Conservation (phyloP, 192 early-diverging fungal genomes). For the Chytriomyces sp. region DNA sequence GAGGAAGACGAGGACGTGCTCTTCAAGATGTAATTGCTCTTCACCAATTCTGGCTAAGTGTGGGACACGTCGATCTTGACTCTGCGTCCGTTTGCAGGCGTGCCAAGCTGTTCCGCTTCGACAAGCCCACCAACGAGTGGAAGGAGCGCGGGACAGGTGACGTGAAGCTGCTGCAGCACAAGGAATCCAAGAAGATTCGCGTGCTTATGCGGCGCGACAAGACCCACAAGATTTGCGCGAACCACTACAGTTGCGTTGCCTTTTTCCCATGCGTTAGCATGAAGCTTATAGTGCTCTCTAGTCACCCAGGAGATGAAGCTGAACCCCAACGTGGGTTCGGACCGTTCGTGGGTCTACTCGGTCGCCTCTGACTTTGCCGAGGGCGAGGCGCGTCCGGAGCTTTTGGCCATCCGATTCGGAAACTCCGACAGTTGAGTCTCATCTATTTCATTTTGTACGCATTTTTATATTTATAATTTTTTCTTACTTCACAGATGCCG, state of each 20-base stretch:
- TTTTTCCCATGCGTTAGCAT: background rate
- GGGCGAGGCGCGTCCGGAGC: constrained; percentile 77
- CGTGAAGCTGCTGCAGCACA: constrained; percentile 94
- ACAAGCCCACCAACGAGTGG: constrained; percentile 91
- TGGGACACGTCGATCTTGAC: too few species aligned
- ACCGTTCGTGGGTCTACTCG: constrained; percentile 99
- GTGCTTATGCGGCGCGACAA: constrained; percentile 99
- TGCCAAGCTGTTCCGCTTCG: constrained; percentile 97
- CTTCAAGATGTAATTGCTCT: constrained; percentile 80
- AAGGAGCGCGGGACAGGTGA: constrained; percentile 99
- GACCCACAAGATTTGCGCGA: constrained; percentile 98
- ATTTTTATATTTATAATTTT: background rate
- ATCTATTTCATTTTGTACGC: background rate
- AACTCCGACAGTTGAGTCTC: constrained; percentile 82
- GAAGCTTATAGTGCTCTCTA: background rate
- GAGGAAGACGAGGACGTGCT: constrained; percentile 93
- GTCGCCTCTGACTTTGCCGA: constrained; percentile 89
- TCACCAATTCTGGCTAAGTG: background rate
- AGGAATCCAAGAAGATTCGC: constrained; percentile 84
- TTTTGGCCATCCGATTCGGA: constrained; percentile 94
- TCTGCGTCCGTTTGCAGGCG: too few species aligned
- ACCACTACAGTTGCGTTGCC: constrained; percentile 75
- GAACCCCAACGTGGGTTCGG: constrained; percentile 93
- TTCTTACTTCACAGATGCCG: constrained; percentile 62
- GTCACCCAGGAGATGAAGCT: constrained; percentile 86